Evolutionary conservation across 2,329 filamentous ascomycete species (phyloP).

Genomic region (Mariannaea sp.): DNA sequence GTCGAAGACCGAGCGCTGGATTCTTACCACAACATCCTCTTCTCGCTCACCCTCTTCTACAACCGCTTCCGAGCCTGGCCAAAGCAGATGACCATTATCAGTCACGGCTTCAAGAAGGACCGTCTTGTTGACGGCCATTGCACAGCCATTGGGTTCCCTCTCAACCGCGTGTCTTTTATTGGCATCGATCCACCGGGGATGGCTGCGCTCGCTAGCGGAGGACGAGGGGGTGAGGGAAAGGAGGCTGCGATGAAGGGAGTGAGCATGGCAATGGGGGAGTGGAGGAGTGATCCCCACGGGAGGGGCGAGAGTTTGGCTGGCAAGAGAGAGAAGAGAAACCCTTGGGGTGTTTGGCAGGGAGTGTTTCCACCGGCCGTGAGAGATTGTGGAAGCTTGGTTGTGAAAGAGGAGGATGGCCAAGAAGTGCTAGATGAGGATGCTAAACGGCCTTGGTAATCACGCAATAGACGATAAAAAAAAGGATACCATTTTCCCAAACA

Average conservation of each 20-base stretch:
- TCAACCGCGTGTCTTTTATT: constrained; percentile 54
- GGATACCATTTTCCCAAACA: no score
- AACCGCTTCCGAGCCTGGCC: constrained; percentile 57
- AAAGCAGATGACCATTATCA: constrained; percentile 62
- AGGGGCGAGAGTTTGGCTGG: constrained; percentile 48
- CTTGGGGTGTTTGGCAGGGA: constrained; percentile 51
- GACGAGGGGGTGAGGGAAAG: constrained; percentile 40
- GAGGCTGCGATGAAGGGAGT: constrained; percentile 49
- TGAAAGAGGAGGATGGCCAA: constrained; percentile 40
- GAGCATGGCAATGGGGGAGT: constrained; percentile 51
- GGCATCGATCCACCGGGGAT: constrained; percentile 68
- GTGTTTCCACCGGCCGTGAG: constrained; percentile 49
- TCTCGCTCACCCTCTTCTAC: constrained; percentile 64
- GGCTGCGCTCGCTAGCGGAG: constrained; percentile 30
- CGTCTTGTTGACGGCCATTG: constrained; percentile 69
- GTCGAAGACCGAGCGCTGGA: constrained; percentile 78
- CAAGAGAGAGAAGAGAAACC: constrained; percentile 57
- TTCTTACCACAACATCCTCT: constrained; percentile 83
- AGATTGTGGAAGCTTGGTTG: constrained; percentile 45
- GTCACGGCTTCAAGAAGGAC: constrained; percentile 70
- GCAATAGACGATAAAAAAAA: neutral
- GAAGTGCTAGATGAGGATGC: constrained; percentile 49
- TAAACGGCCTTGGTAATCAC: constrained; percentile 46
- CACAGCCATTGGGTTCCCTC: constrained; percentile 61
- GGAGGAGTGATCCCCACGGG: constrained; percentile 59